Conservation (phyloP, 192 early-diverging fungal genomes). For the Phycomyces nitens region DNA sequence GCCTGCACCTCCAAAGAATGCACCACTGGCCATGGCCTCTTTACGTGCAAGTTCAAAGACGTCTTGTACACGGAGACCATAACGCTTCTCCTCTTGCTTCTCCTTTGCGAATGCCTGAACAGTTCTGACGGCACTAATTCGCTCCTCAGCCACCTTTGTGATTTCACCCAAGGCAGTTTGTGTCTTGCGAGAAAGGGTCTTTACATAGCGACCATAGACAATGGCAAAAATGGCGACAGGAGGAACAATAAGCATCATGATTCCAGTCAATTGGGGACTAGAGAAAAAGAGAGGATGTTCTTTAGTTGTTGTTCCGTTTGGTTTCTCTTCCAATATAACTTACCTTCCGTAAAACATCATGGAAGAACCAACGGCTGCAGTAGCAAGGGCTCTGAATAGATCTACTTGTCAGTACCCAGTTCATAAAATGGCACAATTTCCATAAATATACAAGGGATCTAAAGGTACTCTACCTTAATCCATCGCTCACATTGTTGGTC, state of each 20-base stretch:
- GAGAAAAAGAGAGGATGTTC: neutral
- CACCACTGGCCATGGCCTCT: constrained; percentile 51
- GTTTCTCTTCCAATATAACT: neutral
- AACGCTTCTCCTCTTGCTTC: constrained; percentile 44
- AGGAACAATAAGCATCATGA: constrained; percentile 73
- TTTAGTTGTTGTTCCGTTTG: neutral
- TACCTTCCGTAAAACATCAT: constrained; percentile 68
- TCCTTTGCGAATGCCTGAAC: constrained; percentile 71
- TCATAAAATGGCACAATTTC: no score
- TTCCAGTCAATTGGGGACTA: constrained; percentile 60
- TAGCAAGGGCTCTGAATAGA: constrained; percentile 43
- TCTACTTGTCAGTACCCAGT: neutral
- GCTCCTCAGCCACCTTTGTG: constrained; percentile 78
- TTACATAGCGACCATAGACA: constrained; percentile 63
- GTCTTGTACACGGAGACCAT: constrained; percentile 37
- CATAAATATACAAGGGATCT: neutral
- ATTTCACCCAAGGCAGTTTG: constrained; percentile 64
- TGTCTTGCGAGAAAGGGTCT: constrained; percentile 55
- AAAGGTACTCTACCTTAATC: constrained; percentile 43
- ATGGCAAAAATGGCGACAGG: constrained; percentile 68
- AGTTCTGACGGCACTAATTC: constrained; percentile 81
- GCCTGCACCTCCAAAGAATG: constrained; percentile 64
- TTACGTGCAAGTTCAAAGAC: constrained; percentile 29
- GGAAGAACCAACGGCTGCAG: constrained; percentile 51
- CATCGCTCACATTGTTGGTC: constrained; percentile 73